These are phyloP conservation scores for Diversispora epigaea DNA, from an alignment of 192 early-diverging fungal species.

Conservation along the genomic window DNA sequence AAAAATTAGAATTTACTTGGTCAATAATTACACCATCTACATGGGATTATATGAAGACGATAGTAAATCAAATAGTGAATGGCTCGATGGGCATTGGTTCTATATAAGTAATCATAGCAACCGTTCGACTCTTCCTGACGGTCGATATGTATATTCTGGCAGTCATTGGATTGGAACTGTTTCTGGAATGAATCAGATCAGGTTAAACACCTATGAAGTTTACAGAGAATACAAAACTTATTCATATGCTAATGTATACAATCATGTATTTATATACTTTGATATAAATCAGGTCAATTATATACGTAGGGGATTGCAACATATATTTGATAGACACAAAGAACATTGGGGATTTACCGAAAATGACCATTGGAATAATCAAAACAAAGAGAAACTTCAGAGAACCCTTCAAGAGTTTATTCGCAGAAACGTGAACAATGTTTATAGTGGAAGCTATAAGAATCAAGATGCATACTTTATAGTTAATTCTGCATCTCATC, in stretches of 20 bases:
- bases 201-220: constrained; percentile 23
- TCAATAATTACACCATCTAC: constrained; percentile 12
- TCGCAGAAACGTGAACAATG: constrained; percentile 15
- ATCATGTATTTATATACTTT: constrained; percentile 10
- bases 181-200: constrained; percentile 17
- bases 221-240: constrained; percentile 19
- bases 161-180: constrained; percentile 12
- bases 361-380: constrained; percentile 20
- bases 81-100: constrained; percentile 18
- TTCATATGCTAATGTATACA: constrained; percentile 15
- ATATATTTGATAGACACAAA: constrained; percentile 10
- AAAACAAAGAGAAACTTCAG: constrained; percentile 1
- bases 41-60: constrained; percentile 16
- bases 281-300: constrained; percentile 4
- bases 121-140: background rate
- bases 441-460: constrained; percentile 20
- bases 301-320: background rate
- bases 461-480: constrained; percentile 18
- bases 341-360: background rate
- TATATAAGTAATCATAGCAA: constrained; percentile 21
- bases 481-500: background rate
- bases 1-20: constrained; percentile 12
- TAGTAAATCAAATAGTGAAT: constrained; percentile 12
- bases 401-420: constrained; percentile 16
- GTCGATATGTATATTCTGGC: constrained; percentile 19